Base-by-base conservation (phyloP, 257 asterid species). In the Leptodermis oblonga region DNA sequence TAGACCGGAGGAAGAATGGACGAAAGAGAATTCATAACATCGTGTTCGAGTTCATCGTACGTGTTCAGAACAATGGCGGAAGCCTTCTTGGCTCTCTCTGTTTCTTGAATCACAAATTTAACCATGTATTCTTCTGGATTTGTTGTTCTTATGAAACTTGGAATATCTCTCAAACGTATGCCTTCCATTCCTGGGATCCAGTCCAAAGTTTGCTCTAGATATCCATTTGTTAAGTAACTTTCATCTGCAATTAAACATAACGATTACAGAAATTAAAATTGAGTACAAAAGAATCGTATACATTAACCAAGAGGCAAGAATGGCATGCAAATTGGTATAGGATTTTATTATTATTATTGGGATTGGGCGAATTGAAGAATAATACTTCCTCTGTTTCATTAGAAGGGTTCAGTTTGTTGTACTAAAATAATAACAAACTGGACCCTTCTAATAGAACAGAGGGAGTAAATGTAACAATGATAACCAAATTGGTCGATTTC, bases 1-100 rank as follows among this genome's bases (percentile, higher is more conserved):
- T 81, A 84, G 20, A 75, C 62, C 6, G 83, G 86, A 4, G 92
- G 84, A 0, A 77, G 58, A 25, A 70, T 37, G 8, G 81, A 10
- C 11, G 83, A 67, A 20, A 86, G 81, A 0, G 75, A 73, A 7
- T 76, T 4, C 11, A 88, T 49, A 56, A 60, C 78, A 7, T 82
- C 81, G 0, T 26, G 64, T 28, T 88, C 96, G 4, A 88, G 77
- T 20, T 79, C 77, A 0, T 83, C 82, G 62, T 79, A 86, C 11
- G 90, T 84, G 72, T 86, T 88, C 15, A 84, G 6, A 0, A 86
- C 9, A 10, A 86, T 62, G 12, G 88, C 89, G 0, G 87, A 79
- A 31, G 80, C 88, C 39, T 56, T 33, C 1, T 30, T 28, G 1
- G 82, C 30, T 49, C 80, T 70, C 45, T 31, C 30, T 7, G 58